A percentile compares a stretch with the other conserved stretches of the same genome.
phyloP scores from a whole-genome alignment of 208 protist genomes.

The Naegleria lovaniensis region DNA sequence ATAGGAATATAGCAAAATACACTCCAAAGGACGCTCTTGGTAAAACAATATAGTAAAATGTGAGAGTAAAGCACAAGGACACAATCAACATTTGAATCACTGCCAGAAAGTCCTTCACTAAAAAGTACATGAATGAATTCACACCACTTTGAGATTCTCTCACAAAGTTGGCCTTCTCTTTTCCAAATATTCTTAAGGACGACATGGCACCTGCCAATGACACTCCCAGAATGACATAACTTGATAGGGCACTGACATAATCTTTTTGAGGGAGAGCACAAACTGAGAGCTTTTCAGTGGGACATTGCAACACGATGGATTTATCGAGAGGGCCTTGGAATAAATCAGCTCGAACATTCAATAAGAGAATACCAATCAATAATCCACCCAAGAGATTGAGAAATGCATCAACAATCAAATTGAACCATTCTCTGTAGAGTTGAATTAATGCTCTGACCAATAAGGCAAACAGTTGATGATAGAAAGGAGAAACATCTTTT shows the following conservation, averaged over 20 bases:
- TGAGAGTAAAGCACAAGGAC: neutral
- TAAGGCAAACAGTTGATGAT: neutral
- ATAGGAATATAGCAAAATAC: neutral
- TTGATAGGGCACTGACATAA: neutral
- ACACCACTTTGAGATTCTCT: neutral
- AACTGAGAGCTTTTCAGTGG: neutral
- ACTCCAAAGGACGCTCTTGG: neutral
- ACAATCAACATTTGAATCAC: neutral
- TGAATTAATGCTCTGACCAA: neutral
- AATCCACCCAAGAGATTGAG: neutral
- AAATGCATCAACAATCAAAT: neutral
- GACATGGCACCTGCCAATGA: neutral
- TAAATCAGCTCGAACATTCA: neutral
- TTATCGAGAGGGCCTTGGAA: neutral
- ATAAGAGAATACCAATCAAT: neutral
- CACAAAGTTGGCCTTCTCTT: neutral
- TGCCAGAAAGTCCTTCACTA: neutral
- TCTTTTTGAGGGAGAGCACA: neutral
- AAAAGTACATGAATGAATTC: neutral
- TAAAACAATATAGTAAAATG: neutral
- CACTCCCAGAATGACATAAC: no score
- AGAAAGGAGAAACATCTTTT: neutral
- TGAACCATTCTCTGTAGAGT: neutral
- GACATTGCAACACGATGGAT: neutral
- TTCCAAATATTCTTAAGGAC: constrained; percentile 6